Conservation (phyloP, 2,329 filamentous ascomycete genomes). For the Trichoderma aggressivum region DNA sequence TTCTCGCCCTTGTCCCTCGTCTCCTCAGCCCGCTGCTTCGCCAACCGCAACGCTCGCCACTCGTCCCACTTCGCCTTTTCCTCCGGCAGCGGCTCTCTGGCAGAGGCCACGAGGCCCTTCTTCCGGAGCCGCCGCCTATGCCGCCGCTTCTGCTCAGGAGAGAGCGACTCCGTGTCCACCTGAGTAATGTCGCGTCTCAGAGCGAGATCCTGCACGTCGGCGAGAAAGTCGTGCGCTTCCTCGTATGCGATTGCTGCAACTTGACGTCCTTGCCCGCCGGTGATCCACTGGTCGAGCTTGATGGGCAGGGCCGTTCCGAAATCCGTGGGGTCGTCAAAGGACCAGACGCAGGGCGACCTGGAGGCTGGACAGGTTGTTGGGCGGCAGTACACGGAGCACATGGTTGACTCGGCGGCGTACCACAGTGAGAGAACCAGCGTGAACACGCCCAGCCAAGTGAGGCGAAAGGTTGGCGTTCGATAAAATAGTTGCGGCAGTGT, state of each 20-base stretch:
- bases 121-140: constrained; percentile 50
- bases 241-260: constrained; percentile 38
- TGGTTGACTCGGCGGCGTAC: constrained; percentile 51
- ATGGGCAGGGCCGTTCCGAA: constrained; percentile 60
- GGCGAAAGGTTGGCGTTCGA: constrained; percentile 41
- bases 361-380: constrained; percentile 46
- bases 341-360: constrained; percentile 49
- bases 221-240: constrained; percentile 45
- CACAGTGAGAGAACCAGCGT: constrained; percentile 47
- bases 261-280: constrained; percentile 48
- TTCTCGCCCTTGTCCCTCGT: constrained; percentile 37
- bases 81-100: constrained; percentile 36
- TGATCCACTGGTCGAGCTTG: constrained; percentile 60
- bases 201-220: constrained; percentile 46
- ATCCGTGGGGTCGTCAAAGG: constrained; percentile 53
- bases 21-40: constrained; percentile 40
- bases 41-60: constrained; percentile 43
- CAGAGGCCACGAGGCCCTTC: constrained; percentile 40
- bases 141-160: constrained; percentile 46
- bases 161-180: constrained; percentile 42
- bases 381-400: constrained; percentile 54
- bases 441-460: constrained; percentile 48
- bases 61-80: constrained; percentile 43
- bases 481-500: constrained; percentile 47
- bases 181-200: constrained; percentile 44